These are phyloP conservation scores for Talaromyces proteolyticus DNA, from an alignment of 495 filamentous ascomycete species.

Conservation along the genomic window DNA sequence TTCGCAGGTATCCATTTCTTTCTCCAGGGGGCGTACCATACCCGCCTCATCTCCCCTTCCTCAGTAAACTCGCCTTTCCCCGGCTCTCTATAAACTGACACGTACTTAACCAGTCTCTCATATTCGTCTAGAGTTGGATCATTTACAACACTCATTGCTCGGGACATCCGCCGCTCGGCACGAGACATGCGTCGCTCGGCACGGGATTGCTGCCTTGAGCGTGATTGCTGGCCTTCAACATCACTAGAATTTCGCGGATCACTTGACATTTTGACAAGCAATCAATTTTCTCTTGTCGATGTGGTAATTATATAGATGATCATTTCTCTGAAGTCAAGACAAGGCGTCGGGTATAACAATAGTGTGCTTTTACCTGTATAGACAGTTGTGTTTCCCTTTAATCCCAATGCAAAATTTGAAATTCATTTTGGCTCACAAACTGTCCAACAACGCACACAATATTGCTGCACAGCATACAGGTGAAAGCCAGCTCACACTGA, in stretches of 20 bases:
- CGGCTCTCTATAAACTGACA: conserved; percentile 55
- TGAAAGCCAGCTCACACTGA: not conserved
- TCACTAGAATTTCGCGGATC: not conserved
- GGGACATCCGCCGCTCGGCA: conserved; percentile 18
- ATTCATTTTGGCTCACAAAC: no score
- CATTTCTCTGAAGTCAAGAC: no score
- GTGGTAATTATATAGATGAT: no score
- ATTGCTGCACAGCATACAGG: not conserved
- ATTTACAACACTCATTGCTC: conserved; percentile 11
- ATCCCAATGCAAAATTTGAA: no score
- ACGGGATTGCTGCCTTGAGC: not conserved
- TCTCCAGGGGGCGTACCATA: conserved; percentile 54
- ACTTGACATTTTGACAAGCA: not conserved
- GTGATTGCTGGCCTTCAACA: conserved; percentile 1
- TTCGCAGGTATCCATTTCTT: conserved; percentile 45
- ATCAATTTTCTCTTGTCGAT: not conserved
- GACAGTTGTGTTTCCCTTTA: no score
- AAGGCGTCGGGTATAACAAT: no score
- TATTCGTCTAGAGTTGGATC: conserved; percentile 45
- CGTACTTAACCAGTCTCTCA: conserved; percentile 54
- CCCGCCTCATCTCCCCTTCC: conserved; percentile 24
- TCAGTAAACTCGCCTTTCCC: conserved; percentile 18
- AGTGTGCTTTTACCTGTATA: no score
- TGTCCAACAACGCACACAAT: no score
- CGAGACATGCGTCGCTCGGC: conserved; percentile 30